Evolutionary conservation across 164 flowering plant genomes (phyloP), one percentile per base, ranked within the genome.

Genomic region (Nymphaea thermarum): DNA sequence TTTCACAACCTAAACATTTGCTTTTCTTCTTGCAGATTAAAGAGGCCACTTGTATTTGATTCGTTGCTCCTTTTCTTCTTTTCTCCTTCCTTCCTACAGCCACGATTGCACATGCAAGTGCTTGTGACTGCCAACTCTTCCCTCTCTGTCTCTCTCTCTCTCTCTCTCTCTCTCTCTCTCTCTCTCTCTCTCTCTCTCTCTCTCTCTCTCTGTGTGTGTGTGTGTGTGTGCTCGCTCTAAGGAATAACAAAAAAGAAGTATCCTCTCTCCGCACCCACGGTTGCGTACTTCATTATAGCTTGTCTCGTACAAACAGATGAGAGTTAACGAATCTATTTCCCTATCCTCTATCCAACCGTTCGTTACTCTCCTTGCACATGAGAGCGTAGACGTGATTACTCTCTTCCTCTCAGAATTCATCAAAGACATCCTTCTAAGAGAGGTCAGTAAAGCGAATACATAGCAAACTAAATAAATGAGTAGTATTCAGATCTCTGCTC

Each of bases 101-200:
- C 36, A 67, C 3, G 43, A 59, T 45, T 3, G 43, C 4, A 42
- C 1, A 17, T 17, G 42, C 25, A 12, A 14, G 57, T 8, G 15
- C 36, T 25, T 25, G 36, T 25, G 60, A 55, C 16, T 55, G 60
- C 60, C 60, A 10, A 8, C 60, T 55, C 64, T 18, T 60, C 7
- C 36, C 63, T 60, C 63, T 60, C 63, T 60, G 6, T 60, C 63
- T 60, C 63, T 60, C 63, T 60, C 63, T 60, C 63, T 60, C 63
- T 60, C 63, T 60, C 63, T 60, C 63, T 60, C 63, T 60, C 63
- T 60, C 63, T 60, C 63, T 60, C 63, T 60, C 63, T 62, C 63
- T 62, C 41, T 62, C 64, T 62, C 64, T 62, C 64, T 62, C 64
- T 62, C 64, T 62, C 64, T 2, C 2, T 6, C 55, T 4, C 64